Percentiles rank a stretch among this genome's conserved stretches.
Evolutionary conservation across 1,139 yeast genomes (phyloP).

Genomic region (Ogataea hybrid): DNA sequence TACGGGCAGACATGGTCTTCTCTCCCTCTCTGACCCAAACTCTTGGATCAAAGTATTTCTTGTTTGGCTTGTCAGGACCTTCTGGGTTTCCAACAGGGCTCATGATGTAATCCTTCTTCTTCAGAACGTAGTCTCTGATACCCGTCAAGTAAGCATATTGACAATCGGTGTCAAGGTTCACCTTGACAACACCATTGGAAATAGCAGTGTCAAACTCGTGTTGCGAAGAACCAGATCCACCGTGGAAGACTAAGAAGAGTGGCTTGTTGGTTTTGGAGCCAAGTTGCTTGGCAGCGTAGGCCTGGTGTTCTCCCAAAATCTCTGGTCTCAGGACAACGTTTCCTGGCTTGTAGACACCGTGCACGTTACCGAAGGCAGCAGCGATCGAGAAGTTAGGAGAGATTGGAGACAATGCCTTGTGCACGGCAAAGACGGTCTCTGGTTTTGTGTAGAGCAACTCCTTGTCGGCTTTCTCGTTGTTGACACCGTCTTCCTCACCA

Average conservation of each 20-base stretch:
- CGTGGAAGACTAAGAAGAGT: conserved; percentile 98
- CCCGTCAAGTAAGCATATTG: conserved; percentile 97
- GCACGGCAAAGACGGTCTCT: conserved; percentile 89
- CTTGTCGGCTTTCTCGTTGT: conserved; percentile 90
- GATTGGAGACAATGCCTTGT: conserved; percentile 86
- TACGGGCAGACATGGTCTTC: conserved; percentile 92
- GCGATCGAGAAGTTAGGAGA: conserved; percentile 99
- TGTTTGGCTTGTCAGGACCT: conserved; percentile 98
- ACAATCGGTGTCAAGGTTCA: conserved; percentile 98
- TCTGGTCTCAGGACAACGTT: conserved; percentile 92
- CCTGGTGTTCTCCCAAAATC: conserved; percentile 95
- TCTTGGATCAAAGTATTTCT: conserved; percentile 99
- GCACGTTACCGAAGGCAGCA: conserved; percentile 99
- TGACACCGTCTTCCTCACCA: conserved; percentile 99
- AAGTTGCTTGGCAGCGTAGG: conserved; percentile 65
- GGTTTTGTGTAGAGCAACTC: conserved; percentile 92
- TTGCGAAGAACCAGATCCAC: conserved; percentile 98
- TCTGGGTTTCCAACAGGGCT: conserved; percentile 98
- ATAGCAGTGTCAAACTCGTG: conserved; percentile 91
- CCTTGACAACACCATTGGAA: conserved; percentile 94
- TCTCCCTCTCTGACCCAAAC: conserved; percentile 99
- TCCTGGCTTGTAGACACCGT: conserved; percentile 99
- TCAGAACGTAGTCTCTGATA: conserved; percentile 94
- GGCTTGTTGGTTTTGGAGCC: conserved; percentile 63
- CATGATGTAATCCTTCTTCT: conserved; percentile 91